Base-by-base conservation (phyloP, 2,329 filamentous ascomycete genomes). In the Hymenoscyphus occultus region DNA sequence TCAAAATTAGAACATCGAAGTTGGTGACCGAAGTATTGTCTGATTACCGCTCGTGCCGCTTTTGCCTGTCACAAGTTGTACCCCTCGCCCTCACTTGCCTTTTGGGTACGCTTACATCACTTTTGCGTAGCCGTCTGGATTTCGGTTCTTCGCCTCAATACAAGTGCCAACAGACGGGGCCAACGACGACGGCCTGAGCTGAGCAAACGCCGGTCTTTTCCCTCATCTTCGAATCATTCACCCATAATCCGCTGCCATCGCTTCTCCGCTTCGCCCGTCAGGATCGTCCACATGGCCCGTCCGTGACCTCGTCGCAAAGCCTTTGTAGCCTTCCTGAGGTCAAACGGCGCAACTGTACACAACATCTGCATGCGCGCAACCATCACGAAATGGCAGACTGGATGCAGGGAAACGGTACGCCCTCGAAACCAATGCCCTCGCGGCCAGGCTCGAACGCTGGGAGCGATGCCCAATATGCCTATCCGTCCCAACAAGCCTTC, bases 361-460 rank as follows among this genome's bases (percentile, higher is more conserved):
- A 67, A 64, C 66, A 59, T 58, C 71, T 74, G 71, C 72, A 74
- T 73, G 71, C 67, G 67, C 65, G 64, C 65, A 64, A 69, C 64
- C 19, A 75, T 60, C 72, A 74, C 60, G 70, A 64, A 74, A 76
- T 73, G 76, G 77, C 77, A 77, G 39, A 59, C n/a, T 14, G 54
- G 13, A 57, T 31, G 54, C 19, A 57, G 13, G 54, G n/a, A 22
- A 31, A 16, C 16, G 35, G 35, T 35, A 59, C 54, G 58, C 67
- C 56, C 35, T 62, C 59, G 54, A 58, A 65, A 63, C 65, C 66
- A 45, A 54, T 64, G 10, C 28, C 42, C 28, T 48, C 62, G 40
- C 35, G 65, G 39, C 39, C 45, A 60, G 45, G 58, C 56, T 39
- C 56, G 28, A 68, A 39, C 54, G 59, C 57, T 16, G 61, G 58